Evolutionary conservation across 2,329 filamentous ascomycete species (phyloP).

Genomic region (Penicillium oxalicum): DNA sequence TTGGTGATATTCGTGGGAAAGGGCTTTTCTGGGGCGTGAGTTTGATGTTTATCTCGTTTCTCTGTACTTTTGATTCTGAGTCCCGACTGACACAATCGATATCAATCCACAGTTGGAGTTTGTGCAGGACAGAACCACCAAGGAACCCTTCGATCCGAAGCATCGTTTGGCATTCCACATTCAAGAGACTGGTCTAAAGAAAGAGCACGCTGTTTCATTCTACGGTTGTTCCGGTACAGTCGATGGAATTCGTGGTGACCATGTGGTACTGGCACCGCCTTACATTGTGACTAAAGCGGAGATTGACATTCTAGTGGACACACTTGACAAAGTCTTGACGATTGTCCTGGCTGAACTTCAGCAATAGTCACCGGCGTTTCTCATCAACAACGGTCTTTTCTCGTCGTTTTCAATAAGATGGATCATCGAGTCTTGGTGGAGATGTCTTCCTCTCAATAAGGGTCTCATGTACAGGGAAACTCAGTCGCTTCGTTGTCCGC

Average conservation of each 20-base stretch:
- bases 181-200: slow-evolving; percentile 45
- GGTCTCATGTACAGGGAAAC: too few species aligned
- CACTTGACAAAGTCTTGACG: slow-evolving; percentile 47
- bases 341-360: slow-evolving; percentile 40
- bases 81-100: not conserved
- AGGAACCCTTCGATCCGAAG: slow-evolving; percentile 48
- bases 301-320: slow-evolving; percentile 51
- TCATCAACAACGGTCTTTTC: not conserved
- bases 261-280: slow-evolving; percentile 63
- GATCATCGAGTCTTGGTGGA: too few species aligned
- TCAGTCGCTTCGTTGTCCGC: too few species aligned
- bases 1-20: slow-evolving; percentile 54
- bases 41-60: slow-evolving; percentile 11
- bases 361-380: not conserved
- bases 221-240: slow-evolving; percentile 60
- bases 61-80: not conserved
- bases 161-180: slow-evolving; percentile 45
- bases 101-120: slow-evolving; percentile 46
- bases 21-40: slow-evolving; percentile 56
- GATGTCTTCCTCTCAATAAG: too few species aligned
- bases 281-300: slow-evolving; percentile 58
- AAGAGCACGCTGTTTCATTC: slow-evolving; percentile 49
- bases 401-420: too few species aligned
- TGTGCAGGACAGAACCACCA: slow-evolving; percentile 50
- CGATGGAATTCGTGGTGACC: slow-evolving; percentile 58